Evolutionary conservation across 305 asterid species (phyloP).

Genomic region (Fraxinus paxiana): DNA sequence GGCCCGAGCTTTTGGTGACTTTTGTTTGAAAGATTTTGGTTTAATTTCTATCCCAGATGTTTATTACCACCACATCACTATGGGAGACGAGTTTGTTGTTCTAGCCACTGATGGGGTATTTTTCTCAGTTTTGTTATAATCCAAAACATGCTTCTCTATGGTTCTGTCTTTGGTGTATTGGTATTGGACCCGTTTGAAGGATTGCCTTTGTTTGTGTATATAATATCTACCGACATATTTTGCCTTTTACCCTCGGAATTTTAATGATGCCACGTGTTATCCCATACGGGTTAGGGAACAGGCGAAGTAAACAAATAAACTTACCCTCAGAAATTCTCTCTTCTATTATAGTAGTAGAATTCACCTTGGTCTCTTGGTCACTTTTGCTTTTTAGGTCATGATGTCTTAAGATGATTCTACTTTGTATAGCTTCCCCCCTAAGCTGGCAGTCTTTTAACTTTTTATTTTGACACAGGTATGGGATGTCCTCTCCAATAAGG

Average conservation of each 20-base stretch:
- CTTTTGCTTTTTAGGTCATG: neutral
- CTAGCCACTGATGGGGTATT: slow-evolving; percentile 36
- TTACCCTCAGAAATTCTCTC: neutral
- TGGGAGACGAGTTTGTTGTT: slow-evolving; percentile 28
- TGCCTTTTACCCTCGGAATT: neutral
- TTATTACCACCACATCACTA: slow-evolving; percentile 20
- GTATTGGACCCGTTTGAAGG: neutral
- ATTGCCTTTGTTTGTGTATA: neutral
- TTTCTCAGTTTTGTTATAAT: neutral
- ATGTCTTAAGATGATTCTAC: neutral
- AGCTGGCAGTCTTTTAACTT: neutral
- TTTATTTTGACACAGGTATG: neutral
- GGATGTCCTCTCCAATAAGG: slow-evolving; percentile 4
- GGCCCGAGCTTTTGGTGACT: slow-evolving; percentile 38
- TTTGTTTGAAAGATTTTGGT: slow-evolving; percentile 35
- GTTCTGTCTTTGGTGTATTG: neutral
- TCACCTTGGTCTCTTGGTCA: neutral
- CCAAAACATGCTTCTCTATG: neutral
- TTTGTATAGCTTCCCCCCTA: neutral
- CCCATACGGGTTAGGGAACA: neutral
- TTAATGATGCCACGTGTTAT: neutral
- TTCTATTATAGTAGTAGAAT: neutral
- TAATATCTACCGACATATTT: neutral
- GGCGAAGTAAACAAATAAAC: neutral
- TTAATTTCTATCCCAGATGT: slow-evolving; percentile 31